A percentile compares a stretch with the other conserved stretches of the same genome.
These are phyloP conservation scores for Neobulgaria alba DNA, from an alignment of 2,329 filamentous ascomycete genomes.

Conservation along the genomic window DNA sequence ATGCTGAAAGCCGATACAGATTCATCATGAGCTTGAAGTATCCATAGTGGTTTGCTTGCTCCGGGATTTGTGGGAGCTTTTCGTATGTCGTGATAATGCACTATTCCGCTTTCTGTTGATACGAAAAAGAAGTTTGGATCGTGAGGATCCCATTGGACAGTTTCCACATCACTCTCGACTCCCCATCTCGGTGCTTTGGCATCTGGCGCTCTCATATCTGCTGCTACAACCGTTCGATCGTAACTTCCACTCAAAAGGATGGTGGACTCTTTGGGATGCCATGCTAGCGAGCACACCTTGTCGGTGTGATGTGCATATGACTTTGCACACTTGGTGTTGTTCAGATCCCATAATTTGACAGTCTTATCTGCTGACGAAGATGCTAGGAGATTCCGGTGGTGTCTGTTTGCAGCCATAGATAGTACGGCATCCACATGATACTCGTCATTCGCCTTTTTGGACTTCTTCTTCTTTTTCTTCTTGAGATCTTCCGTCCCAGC, in stretches of 20 bases:
- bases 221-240: constrained; percentile 87
- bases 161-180: constrained; percentile 93
- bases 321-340: constrained; percentile 86
- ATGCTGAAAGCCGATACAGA: constrained; percentile 88
- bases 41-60: constrained; percentile 81
- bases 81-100: constrained; percentile 87
- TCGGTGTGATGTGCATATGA: constrained; percentile 94
- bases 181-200: constrained; percentile 78
- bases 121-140: constrained; percentile 91
- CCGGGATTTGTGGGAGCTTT: constrained; percentile 64
- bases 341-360: constrained; percentile 94
- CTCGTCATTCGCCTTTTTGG: constrained; percentile 77
- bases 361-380: constrained; percentile 95
- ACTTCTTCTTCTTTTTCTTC: constrained; percentile 71
- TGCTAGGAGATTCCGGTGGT: constrained; percentile 88
- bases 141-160: constrained; percentile 86
- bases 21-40: constrained; percentile 89
- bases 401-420: constrained; percentile 81
- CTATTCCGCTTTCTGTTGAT: constrained; percentile 81
- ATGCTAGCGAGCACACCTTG: constrained; percentile 93
- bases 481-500: constrained; percentile 41
- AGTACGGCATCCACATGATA: constrained; percentile 94
- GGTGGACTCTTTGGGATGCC: constrained; percentile 83
- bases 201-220: constrained; percentile 90
- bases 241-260: constrained; percentile 89